phyloP scores from a whole-genome alignment of 805 yeast species.

The Yarrowia hollandica region DNA sequence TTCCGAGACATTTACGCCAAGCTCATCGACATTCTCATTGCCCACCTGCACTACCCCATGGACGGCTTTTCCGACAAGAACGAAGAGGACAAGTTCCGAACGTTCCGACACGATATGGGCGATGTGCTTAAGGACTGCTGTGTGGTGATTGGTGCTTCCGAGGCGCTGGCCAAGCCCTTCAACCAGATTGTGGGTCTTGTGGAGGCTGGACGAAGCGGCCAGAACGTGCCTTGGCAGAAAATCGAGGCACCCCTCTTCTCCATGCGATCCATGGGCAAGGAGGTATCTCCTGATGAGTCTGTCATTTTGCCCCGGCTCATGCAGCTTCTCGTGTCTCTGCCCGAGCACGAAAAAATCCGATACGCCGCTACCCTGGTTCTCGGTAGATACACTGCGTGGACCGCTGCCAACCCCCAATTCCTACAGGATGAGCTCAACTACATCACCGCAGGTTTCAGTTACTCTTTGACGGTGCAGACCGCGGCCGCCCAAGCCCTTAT shows the following conservation, averaged over 20 bases:
- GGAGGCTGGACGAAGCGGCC: slow-evolving; percentile 42
- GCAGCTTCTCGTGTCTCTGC: slow-evolving; percentile 65
- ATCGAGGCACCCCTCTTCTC: slow-evolving; percentile 88
- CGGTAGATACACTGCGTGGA: slow-evolving; percentile 97
- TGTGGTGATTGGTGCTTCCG: slow-evolving; percentile 76
- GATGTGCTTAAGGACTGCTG: slow-evolving; percentile 97
- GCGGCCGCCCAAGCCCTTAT: slow-evolving; percentile 93
- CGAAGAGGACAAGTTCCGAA: slow-evolving; percentile 88
- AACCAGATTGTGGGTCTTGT: slow-evolving; percentile 51
- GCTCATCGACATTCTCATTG: slow-evolving; percentile 60
- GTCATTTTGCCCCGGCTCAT: slow-evolving; percentile 71
- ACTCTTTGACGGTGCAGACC: slow-evolving; percentile 53
- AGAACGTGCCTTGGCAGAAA: slow-evolving; percentile 68
- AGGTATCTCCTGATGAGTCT: slow-evolving; percentile 67
- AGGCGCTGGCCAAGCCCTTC: slow-evolving; percentile 71
- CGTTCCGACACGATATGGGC: slow-evolving; percentile 94
- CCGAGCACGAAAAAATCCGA: slow-evolving; percentile 82
- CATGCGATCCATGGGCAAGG: slow-evolving; percentile 92
- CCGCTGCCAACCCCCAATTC: slow-evolving; percentile 77
- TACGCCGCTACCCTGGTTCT: slow-evolving; percentile 91
- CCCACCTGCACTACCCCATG: slow-evolving; percentile 73
- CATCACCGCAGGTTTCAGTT: slow-evolving; percentile 70
- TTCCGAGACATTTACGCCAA: slow-evolving; percentile 58
- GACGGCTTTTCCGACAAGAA: slow-evolving; percentile 58
- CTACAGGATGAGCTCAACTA: slow-evolving; percentile 81